Evolutionary conservation across 306 rosid genomes (phyloP).

Genomic region (Luffa aegyptiaca): DNA sequence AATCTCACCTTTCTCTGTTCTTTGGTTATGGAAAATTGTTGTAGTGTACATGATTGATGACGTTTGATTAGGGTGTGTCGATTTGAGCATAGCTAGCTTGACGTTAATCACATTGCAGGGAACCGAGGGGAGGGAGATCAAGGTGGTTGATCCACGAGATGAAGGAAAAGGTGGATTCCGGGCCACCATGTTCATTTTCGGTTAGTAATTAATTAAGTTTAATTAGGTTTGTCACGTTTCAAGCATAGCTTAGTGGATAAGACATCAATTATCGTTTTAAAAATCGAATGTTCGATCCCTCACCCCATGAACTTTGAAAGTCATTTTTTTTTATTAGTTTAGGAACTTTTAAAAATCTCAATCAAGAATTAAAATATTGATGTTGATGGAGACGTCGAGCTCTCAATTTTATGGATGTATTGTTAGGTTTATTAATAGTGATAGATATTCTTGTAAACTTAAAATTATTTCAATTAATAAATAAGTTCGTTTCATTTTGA

Average conservation of each 20-base stretch:
- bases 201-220: slow-evolving; percentile 18
- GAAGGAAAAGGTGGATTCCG: slow-evolving; percentile 57
- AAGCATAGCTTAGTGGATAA: too few species aligned
- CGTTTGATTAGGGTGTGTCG: neutral
- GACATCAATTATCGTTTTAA: too few species aligned
- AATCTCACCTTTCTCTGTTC: neutral
- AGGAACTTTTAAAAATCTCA: neutral
- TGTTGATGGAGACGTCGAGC: too few species aligned
- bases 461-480: too few species aligned
- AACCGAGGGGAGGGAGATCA: slow-evolving; percentile 36
- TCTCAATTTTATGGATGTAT: neutral
- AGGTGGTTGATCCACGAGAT: slow-evolving; percentile 18
- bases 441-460: too few species aligned
- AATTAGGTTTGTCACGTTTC: neutral
- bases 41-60: neutral
- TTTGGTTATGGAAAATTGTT: neutral
- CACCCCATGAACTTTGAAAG: neutral
- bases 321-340: neutral
- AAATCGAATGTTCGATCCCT: too few species aligned
- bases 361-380: neutral
- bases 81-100: neutral
- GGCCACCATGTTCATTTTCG: slow-evolving; percentile 60
- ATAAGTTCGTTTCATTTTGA: too few species aligned
- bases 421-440: too few species aligned
- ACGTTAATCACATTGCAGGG: slow-evolving; percentile 8